phyloP scores from a whole-genome alignment of 768 basidiomycete genomes.

The Coprinopsis cinerea region DNA sequence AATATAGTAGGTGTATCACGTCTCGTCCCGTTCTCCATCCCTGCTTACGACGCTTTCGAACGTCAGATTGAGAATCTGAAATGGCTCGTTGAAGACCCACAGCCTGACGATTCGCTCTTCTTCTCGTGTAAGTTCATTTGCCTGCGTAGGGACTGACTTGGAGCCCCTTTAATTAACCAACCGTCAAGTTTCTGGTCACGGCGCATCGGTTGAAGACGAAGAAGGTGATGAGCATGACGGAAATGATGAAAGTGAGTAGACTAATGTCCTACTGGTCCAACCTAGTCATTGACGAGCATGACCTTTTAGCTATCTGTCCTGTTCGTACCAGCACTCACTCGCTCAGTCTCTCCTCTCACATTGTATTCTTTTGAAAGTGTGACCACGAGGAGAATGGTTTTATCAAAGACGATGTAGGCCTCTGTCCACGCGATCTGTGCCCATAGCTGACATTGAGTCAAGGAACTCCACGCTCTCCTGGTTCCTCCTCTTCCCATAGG shows the following conservation, averaged over 20 bases:
- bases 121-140: slow-evolving; percentile 64
- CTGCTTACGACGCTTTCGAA: neutral
- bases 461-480: slow-evolving; percentile 75
- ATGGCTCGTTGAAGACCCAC: slow-evolving; percentile 83
- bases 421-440: neutral
- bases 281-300: neutral
- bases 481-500: slow-evolving; percentile 78
- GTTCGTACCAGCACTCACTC: slow-evolving; percentile 49
- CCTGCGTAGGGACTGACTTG: neutral
- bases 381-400: slow-evolving; percentile 55
- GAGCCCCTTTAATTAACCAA: neutral
- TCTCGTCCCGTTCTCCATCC: neutral
- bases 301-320: slow-evolving; percentile 75
- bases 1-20: slow-evolving; percentile 61
- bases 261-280: neutral
- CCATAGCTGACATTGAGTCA: neutral
- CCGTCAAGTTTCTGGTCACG: slow-evolving; percentile 82
- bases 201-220: slow-evolving; percentile 78
- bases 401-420: slow-evolving; percentile 84
- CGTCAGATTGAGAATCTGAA: slow-evolving; percentile 72
- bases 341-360: neutral
- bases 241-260: slow-evolving; percentile 60
- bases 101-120: slow-evolving; percentile 81
- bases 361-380: slow-evolving; percentile 21
- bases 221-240: slow-evolving; percentile 86